A percentile compares a stretch with the other conserved stretches of the same genome.
phyloP scores from a whole-genome alignment of 352 stramenopile genomes.

The Stephanocyclus meneghinianus region DNA sequence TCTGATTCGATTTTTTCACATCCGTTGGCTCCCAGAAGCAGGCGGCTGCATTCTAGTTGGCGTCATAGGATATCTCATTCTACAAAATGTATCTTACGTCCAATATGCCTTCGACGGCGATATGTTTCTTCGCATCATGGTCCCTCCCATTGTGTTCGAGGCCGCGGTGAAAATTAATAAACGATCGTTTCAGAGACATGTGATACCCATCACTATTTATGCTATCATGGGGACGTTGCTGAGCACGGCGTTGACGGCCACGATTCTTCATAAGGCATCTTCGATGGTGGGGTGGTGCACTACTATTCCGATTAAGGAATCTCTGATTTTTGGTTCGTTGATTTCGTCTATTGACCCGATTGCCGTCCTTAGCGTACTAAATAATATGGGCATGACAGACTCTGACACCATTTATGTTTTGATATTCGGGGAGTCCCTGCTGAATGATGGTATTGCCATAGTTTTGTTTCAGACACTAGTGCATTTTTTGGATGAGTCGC shows the following conservation, averaged over 20 bases:
- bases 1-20: conserved; percentile 79
- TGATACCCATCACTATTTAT: conserved; percentile 80
- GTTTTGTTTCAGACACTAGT: conserved; percentile 82
- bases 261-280: conserved; percentile 65
- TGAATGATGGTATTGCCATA: conserved; percentile 87
- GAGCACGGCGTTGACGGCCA: conserved; percentile 63
- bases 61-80: conserved; percentile 63
- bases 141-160: conserved; percentile 83
- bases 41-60: conserved; percentile 81
- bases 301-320: conserved; percentile 72
- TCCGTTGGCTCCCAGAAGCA: conserved; percentile 79
- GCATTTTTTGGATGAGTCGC: conserved; percentile 76
- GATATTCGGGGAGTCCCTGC: conserved; percentile 85
- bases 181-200: conserved; percentile 67
- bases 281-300: conserved; percentile 28
- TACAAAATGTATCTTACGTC: conserved; percentile 69
- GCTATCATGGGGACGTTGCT: conserved; percentile 74
- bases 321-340: conserved; percentile 83
- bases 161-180: conserved; percentile 83
- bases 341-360: conserved; percentile 86
- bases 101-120: conserved; percentile 80
- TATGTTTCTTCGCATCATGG: conserved; percentile 81
- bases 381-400: conserved; percentile 83
- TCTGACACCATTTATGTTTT: conserved; percentile 81
- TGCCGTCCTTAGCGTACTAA: conserved; percentile 84